A percentile compares a stretch with the other conserved stretches of the same genome.
Conservation (phyloP, 805 yeast genomes). For the Myxozyma lipomycoides region DNA sequence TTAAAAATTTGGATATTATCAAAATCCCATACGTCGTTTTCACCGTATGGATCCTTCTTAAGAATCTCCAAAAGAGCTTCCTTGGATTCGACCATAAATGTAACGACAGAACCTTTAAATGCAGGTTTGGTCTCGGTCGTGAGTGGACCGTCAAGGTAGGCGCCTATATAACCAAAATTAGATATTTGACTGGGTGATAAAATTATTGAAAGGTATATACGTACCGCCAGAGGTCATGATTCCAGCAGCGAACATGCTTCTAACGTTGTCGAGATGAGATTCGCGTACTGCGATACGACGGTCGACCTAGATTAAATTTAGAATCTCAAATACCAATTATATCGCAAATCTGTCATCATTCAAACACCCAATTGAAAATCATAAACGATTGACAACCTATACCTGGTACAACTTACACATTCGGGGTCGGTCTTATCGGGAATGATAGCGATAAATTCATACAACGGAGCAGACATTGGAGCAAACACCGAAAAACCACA, state of each 20-base stretch:
- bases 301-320: constrained; percentile 15
- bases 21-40: constrained; percentile 72
- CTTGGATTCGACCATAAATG: constrained; percentile 58
- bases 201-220: not conserved
- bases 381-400: no score
- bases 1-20: constrained; percentile 59
- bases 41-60: constrained; percentile 58
- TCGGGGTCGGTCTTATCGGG: constrained; percentile 63
- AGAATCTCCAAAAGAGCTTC: constrained; percentile 64
- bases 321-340: not conserved
- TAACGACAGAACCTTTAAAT: constrained; percentile 67
- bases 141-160: constrained; percentile 22
- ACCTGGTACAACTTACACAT: no score
- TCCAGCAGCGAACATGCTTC: constrained; percentile 36
- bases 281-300: constrained; percentile 41
- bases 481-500: no score
- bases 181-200: not conserved
- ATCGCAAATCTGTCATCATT: not conserved
- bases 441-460: constrained; percentile 64
- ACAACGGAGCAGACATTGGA: constrained; percentile 16
- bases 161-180: constrained; percentile 11
- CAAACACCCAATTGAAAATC: no score
- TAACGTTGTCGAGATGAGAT: constrained; percentile 40
- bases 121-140: constrained; percentile 31
- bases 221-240: constrained; percentile 40